A percentile compares a stretch with the other conserved stretches of the same genome.
phyloP scores from a whole-genome alignment of 2,329 filamentous ascomycete genomes.

The Nemania sp. region DNA sequence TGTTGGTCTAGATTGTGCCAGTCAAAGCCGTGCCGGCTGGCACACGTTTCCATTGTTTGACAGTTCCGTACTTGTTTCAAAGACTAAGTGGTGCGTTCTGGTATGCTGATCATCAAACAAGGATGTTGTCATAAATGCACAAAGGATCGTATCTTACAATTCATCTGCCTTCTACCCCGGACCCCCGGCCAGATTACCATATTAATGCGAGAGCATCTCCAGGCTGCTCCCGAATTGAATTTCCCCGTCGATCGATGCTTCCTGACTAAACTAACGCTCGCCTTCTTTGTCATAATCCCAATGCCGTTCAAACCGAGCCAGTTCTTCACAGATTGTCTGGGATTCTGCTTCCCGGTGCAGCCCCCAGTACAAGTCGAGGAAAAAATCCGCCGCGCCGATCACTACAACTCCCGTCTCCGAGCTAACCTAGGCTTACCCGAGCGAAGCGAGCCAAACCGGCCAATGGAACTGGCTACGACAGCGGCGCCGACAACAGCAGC shows the following conservation, averaged over 20 bases:
- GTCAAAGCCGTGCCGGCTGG: not conserved
- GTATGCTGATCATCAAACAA: slow-evolving; percentile 1
- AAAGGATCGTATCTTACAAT: slow-evolving; percentile 10
- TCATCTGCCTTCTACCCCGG: not conserved
- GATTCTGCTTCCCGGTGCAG: slow-evolving; percentile 20
- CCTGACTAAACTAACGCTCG: too few relatives aligned
- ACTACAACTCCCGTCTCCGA: slow-evolving; percentile 29
- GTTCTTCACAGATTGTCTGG: slow-evolving; percentile 14
- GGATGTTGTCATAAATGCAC: slow-evolving; percentile 2
- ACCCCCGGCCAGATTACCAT: not conserved
- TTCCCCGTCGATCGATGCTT: too few relatives aligned
- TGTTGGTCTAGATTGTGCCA: not conserved
- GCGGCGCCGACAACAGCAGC: too few relatives aligned
- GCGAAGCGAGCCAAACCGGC: not conserved
- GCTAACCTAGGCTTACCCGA: slow-evolving; percentile 22
- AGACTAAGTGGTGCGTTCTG: not conserved
- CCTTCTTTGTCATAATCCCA: not conserved
- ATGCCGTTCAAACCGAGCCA: not conserved
- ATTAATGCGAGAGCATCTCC: not conserved
- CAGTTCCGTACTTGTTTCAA: not conserved
- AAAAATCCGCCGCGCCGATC: not conserved
- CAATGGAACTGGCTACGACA: too few relatives aligned
- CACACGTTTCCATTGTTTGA: not conserved
- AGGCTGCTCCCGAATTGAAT: not conserved
- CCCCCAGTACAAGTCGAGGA: not conserved